Evolutionary conservation across 2,329 filamentous ascomycete species (phyloP).

Genomic region (Bipolaris gigantea): DNA sequence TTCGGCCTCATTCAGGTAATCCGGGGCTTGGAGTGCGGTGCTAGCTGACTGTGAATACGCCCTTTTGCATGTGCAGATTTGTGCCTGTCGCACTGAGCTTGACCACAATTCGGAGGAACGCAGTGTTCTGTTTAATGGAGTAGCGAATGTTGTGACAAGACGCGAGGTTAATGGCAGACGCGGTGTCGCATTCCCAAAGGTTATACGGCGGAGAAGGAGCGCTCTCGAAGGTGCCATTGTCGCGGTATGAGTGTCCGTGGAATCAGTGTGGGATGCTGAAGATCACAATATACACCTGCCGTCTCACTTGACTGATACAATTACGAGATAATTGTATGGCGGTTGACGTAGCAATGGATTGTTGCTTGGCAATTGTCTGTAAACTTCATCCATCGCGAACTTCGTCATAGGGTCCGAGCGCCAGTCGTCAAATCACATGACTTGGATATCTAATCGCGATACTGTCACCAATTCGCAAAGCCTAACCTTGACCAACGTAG

Average conservation of each 20-base stretch:
- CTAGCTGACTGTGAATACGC: slow-evolving; percentile 32
- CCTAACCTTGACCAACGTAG: slow-evolving; percentile 9
- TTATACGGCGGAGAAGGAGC: slow-evolving; percentile 22
- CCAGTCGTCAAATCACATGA: slow-evolving; percentile 36
- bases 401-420: slow-evolving; percentile 38
- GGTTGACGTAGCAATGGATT: slow-evolving; percentile 13
- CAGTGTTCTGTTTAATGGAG: slow-evolving; percentile 8
- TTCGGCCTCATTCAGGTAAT: slow-evolving; percentile 52
- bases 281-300: slow-evolving; percentile 11
- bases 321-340: slow-evolving; percentile 10
- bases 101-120: slow-evolving; percentile 9
- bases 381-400: slow-evolving; percentile 14
- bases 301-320: slow-evolving; percentile 3
- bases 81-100: slow-evolving; percentile 7
- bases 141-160: slow-evolving; percentile 21
- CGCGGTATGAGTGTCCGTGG: slow-evolving; percentile 3
- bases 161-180: slow-evolving; percentile 24
- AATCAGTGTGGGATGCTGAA: slow-evolving; percentile 8
- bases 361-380: slow-evolving; percentile 15
- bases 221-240: slow-evolving; percentile 44
- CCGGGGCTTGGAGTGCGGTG: slow-evolving; percentile 45
- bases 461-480: not conserved
- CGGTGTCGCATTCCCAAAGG: slow-evolving; percentile 20
- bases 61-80: slow-evolving; percentile 13
- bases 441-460: slow-evolving; percentile 14